Base-by-base conservation (phyloP, 768 basidiomycete species). In the Pulveroboletus sp. region DNA sequence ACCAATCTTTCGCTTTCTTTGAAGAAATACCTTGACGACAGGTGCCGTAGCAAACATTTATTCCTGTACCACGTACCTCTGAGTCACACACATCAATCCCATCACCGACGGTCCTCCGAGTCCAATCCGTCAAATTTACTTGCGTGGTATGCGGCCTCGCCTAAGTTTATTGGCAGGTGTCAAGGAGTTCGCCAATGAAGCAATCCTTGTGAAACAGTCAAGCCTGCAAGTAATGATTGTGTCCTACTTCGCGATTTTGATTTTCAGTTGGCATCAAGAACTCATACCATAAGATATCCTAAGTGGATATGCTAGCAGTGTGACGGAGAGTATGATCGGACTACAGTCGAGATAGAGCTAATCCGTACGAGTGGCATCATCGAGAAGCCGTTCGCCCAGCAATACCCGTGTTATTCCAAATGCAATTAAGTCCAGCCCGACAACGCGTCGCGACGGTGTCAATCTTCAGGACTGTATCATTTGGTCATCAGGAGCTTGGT, bases 121-220 rank as follows among this genome's bases (percentile, higher is more conserved):
- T n/a, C n/a, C n/a, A 99, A 67, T 85, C 95, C 53, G 73, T 90
- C 72, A 99, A 98, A 67, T 87, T 84, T 52, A 69, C 79, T 6
- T 93, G 89, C 59, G 92, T 92, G 3, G 80, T 89, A 1, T 85
- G 95, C 59, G 76, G 73, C 0, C 77, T 97, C 14, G 83, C 87
- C 12, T 82, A 76, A 59, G 89, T 93, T n/a, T 84, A 85, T 55
- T 97, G 40, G 79, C 94, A 32, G 83, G 86, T 11, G 76, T 95
- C 31, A 81, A 85, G 41, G 93, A 96, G 67, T 98, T 95, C 60
- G 83, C 92, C 7, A 72, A 73, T 44, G 89, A 93, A 43, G 93
- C 93, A 96, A 96, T 64, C 94, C 94, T 0, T 97, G 93, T 71
- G 86, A 92, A 63, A 82, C 89, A 9, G 76, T 95, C 47, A 86